phyloP scores from a whole-genome alignment of 2,329 filamentous ascomycete genomes.

The Ophiobolus disseminans region DNA sequence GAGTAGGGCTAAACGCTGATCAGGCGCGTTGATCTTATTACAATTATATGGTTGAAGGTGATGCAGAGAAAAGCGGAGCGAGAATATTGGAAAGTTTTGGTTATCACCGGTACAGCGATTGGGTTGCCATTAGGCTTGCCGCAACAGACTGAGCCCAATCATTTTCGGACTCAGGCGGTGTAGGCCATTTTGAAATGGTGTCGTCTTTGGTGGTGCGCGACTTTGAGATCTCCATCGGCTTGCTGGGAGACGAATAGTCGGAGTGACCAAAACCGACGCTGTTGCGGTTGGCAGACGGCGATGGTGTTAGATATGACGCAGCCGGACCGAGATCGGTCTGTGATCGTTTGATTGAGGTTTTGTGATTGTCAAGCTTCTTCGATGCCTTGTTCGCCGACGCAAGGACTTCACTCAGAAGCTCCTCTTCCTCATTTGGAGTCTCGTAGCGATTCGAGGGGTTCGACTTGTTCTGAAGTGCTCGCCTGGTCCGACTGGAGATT shows the following conservation, averaged over 20 bases:
- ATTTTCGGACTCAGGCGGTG: constrained; percentile 90
- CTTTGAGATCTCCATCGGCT: constrained; percentile 71
- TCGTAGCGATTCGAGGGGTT: constrained; percentile 87
- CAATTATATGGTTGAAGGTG: constrained; percentile 39
- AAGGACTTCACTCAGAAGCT: constrained; percentile 88
- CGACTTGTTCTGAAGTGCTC: constrained; percentile 72
- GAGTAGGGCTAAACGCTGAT: constrained; percentile 32
- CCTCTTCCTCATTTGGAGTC: constrained; percentile 94
- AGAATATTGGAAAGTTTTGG: constrained; percentile 15
- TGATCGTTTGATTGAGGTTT: constrained; percentile 54
- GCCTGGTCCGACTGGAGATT: constrained; percentile 79
- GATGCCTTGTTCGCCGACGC: constrained; percentile 78
- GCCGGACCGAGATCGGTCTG: constrained; percentile 69
- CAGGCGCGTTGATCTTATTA: constrained; percentile 41
- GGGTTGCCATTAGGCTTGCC: constrained; percentile 65
- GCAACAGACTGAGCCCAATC: constrained; percentile 88
- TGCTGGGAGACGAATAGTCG: constrained; percentile 68
- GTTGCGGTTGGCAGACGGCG: constrained; percentile 83
- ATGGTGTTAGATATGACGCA: constrained; percentile 73
- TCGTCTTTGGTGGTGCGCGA: constrained; percentile 52
- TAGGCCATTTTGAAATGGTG: constrained; percentile 80
- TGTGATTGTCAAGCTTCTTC: constrained; percentile 68
- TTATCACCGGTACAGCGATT: constrained; percentile 46
- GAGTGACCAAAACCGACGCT: constrained; percentile 74
- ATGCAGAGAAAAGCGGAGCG: constrained; percentile 36